Evolutionary conservation across 768 basidiomycete genomes (phyloP).

Genomic region (Lactarius quietus): DNA sequence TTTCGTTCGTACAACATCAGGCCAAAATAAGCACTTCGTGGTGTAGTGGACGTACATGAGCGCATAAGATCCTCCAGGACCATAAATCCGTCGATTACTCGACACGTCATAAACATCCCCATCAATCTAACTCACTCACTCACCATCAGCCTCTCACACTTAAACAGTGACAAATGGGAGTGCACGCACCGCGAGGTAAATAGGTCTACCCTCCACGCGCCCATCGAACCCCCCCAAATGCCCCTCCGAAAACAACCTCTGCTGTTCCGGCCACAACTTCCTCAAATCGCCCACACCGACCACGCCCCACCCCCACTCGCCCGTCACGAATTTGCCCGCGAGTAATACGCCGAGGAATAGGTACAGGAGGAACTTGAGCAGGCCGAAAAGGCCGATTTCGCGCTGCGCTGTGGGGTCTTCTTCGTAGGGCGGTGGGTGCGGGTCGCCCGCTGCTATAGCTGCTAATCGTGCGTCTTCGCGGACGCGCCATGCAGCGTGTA

Average conservation of each 20-base stretch:
- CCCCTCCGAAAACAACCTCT: slow-evolving; percentile 72
- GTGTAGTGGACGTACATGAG: slow-evolving; percentile 52
- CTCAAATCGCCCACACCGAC: slow-evolving; percentile 53
- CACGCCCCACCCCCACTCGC: slow-evolving; percentile 80
- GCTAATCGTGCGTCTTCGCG: slow-evolving; percentile 68
- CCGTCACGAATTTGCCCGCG: slow-evolving; percentile 80
- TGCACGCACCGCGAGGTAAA: slow-evolving; percentile 81
- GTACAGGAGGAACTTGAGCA: slow-evolving; percentile 68
- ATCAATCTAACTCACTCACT: slow-evolving; percentile 56
- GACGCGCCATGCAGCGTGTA: slow-evolving; percentile 62
- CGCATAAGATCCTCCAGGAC: slow-evolving; percentile 83
- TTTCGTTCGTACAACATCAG: neutral
- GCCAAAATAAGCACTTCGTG: too few species aligned
- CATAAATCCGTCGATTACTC: slow-evolving; percentile 70
- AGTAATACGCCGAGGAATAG: slow-evolving; percentile 50
- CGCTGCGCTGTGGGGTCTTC: slow-evolving; percentile 66
- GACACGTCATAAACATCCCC: slow-evolving; percentile 92
- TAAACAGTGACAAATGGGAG: too few species aligned
- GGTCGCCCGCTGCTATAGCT: slow-evolving; percentile 70
- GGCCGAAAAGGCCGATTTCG: slow-evolving; percentile 59
- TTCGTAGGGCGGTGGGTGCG: slow-evolving; percentile 62
- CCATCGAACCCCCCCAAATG: slow-evolving; percentile 71
- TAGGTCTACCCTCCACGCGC: slow-evolving; percentile 52
- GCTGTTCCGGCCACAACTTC: slow-evolving; percentile 61
- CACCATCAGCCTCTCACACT: too few species aligned